These are phyloP conservation scores for Bonnemaisonia californica DNA, from an alignment of 31 red algal genomes.

Conservation along the genomic window DNA sequence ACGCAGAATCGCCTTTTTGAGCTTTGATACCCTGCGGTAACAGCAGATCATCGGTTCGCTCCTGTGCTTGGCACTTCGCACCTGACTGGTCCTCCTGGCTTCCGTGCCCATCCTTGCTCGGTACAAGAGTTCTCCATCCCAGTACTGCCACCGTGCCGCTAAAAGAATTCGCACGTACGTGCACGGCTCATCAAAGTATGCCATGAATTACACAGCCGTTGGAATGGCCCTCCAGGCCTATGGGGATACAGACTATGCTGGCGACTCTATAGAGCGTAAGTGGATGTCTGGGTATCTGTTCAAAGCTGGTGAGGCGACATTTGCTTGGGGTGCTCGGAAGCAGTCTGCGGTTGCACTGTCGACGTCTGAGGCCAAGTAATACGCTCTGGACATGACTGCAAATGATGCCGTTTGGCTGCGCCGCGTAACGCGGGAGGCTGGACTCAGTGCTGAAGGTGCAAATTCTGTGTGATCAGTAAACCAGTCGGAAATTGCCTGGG, in stretches of 20 bases:
- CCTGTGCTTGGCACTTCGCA: background rate
- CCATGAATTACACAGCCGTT: background rate
- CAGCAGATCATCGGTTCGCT: background rate
- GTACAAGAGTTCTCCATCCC: background rate
- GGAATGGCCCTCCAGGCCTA: too few species aligned
- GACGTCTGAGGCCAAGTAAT: too few species aligned
- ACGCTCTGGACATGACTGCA: too few species aligned
- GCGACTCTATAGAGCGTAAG: constrained; percentile 25
- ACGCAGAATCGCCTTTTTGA: background rate
- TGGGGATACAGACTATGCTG: constrained; percentile 37
- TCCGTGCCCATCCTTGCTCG: background rate
- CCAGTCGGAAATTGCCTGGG: constrained; percentile 19
- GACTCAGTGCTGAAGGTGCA: background rate
- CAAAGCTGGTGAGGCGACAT: background rate
- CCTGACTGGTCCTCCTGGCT: background rate
- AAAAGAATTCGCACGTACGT: too few species aligned
- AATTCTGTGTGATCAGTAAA: constrained; percentile 19
- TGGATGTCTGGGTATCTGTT: constrained; percentile 41
- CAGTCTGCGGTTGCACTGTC: too few species aligned
- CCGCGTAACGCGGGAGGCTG: constrained; percentile 10
- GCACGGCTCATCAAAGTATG: too few species aligned
- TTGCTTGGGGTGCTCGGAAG: constrained; percentile 11
- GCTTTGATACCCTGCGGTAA: too few species aligned
- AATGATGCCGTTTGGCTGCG: constrained; percentile 22
- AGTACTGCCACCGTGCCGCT: too few species aligned